Base-by-base conservation (phyloP, 352 stramenopile species). In the Phytopythium montanum region DNA sequence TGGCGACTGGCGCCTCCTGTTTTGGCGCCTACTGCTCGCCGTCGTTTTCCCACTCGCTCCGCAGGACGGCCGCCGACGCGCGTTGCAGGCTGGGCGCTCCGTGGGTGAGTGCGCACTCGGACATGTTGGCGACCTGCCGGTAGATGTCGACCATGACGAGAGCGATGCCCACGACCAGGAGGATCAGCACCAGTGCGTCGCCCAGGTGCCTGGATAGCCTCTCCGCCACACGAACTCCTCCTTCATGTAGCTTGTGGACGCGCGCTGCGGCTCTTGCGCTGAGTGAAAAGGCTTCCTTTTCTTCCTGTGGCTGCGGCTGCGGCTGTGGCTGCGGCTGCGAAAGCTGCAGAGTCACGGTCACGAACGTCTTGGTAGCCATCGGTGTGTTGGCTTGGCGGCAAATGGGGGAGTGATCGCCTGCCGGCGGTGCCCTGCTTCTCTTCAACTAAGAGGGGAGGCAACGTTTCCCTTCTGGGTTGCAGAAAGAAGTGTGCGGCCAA, bases 131-230 rank as follows among this genome's bases (percentile, higher is more conserved):
- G 31, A 56, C 18, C n/a, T 21, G 51, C 31, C 8, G 4, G 51
- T 44, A 56, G 23, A 56, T 56, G 51, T 56, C 51, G 31, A 21
- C 33, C 33, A 44, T 16, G 33, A 56, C 13, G 6, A 56, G 9
- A 2, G 25, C 21, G n/a, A 56, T 10, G 33, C 33, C 33, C 9
- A 25, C 34, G 34, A 56, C n/a, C 51, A 56, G 51, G 33, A 56
- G 7, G 18, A 44, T 9, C 21, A 56, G 10, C 10, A 56, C 36
- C 31, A 56, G 14, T 2, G 9, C 16, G 33, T 56, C 51, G n/a
- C 19, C 46, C 51, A 48, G 1, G 51, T n/a, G n/a, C 28, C 33
- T 56, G n/a, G 10, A 34, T 0, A 56, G 51, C 5, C 29, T 26
- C 28, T 54, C 29, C 10, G 28, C 29, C 33, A 8, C 26, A 10